Conservation (phyloP, 768 basidiomycete genomes). For the Candolleomyces eurysporus region DNA sequence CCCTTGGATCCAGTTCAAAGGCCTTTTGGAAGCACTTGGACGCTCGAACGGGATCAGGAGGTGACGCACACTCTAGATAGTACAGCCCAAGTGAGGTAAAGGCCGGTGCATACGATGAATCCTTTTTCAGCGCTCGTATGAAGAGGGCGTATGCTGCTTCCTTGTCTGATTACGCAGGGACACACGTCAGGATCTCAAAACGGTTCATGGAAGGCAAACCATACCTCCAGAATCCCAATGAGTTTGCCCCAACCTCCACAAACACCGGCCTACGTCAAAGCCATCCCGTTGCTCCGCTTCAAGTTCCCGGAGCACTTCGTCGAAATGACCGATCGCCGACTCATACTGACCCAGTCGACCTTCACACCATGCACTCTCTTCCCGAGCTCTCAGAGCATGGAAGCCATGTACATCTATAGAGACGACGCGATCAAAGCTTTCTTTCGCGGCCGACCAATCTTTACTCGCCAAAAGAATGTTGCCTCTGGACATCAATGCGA, state of each 20-base stretch:
- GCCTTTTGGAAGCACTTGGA: conserved; percentile 98
- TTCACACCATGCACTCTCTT: conserved; percentile 86
- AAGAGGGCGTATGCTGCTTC: conserved; percentile 77
- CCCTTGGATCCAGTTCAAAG: conserved; percentile 91
- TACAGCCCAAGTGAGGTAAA: conserved; percentile 93
- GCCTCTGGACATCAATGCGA: conserved; percentile 71
- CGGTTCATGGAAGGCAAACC: conserved; percentile 19
- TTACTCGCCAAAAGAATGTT: conserved; percentile 63
- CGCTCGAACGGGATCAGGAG: conserved; percentile 80
- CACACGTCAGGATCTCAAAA: conserved; percentile 28
- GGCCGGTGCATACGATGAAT: conserved; percentile 78
- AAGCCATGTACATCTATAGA: conserved; percentile 45
- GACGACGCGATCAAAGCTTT: conserved; percentile 58
- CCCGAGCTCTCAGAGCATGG: conserved; percentile 60
- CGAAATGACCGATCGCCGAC: conserved; percentile 45
- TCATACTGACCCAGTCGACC: conserved; percentile 50
- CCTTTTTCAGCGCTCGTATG: conserved; percentile 75
- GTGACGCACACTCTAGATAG: conserved; percentile 68
- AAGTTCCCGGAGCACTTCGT: conserved; percentile 44
- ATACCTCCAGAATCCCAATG: conserved; percentile 72
- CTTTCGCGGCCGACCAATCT: conserved; percentile 68
- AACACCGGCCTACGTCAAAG: conserved; percentile 69
- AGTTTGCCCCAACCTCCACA: conserved; percentile 83
- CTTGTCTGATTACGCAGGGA: conserved; percentile 23
- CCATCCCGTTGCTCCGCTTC: conserved; percentile 43